phyloP scores from a whole-genome alignment of 1,139 yeast species.

The Yamadazyma aaseri region DNA sequence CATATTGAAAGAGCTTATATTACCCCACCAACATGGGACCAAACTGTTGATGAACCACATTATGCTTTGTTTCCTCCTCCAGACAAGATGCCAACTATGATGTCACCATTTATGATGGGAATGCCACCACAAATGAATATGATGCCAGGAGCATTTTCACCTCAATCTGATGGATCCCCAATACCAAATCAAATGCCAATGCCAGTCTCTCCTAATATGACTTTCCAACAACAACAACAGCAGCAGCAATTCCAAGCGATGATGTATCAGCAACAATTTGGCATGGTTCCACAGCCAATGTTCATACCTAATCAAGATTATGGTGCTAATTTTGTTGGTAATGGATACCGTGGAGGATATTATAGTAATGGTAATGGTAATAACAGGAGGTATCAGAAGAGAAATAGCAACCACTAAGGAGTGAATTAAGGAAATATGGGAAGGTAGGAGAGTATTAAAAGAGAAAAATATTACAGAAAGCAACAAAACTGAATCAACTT shows the following conservation, averaged over 20 bases:
- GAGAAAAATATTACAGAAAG: too few species aligned
- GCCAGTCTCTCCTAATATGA: conserved; percentile 6
- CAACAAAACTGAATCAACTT: too few species aligned
- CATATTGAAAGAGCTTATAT: conserved; percentile 59
- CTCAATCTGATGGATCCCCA: conserved; percentile 7
- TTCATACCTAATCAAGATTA: conserved; percentile 32
- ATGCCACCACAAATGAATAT: conserved; percentile 10
- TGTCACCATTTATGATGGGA: conserved; percentile 33
- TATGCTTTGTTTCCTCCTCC: conserved; percentile 42
- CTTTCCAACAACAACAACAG: conserved; percentile 20
- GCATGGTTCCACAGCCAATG: conserved; percentile 33
- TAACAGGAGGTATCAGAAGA: conserved; percentile 8
- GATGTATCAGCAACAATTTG: conserved; percentile 38
- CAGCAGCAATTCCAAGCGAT: conserved; percentile 40
- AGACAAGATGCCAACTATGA: conserved; percentile 18
- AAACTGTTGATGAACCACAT: conserved; percentile 55
- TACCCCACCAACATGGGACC: conserved; percentile 81
- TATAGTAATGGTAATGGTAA: conserved; percentile 11
- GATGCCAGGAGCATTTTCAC: conserved; percentile 10
- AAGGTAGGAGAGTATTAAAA: background rate
- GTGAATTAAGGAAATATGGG: background rate
- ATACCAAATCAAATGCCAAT: conserved; percentile 3
- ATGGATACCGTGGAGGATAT: conserved; percentile 3
- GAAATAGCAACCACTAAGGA: conserved; percentile 6
- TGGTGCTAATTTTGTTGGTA: conserved; percentile 11